These are phyloP conservation scores for Cyclostephanos invisitatus DNA, from an alignment of 108 stramenopile genomes.

Conservation along the genomic window DNA sequence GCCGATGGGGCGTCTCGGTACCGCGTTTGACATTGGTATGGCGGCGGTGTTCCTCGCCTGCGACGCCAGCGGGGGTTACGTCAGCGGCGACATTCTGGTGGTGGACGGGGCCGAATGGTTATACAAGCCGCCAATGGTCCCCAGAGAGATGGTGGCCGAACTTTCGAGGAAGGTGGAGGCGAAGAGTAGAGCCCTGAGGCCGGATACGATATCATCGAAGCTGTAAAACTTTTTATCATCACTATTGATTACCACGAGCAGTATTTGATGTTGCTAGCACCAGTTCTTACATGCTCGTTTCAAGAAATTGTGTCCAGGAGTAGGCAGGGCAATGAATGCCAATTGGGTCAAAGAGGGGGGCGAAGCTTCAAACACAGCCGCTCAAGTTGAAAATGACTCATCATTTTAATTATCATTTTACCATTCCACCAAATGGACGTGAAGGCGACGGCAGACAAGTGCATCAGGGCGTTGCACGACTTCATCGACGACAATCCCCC, in stretches of 20 bases:
- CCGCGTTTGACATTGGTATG: constrained; percentile 77
- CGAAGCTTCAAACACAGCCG: too few relatives aligned
- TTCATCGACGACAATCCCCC: too few relatives aligned
- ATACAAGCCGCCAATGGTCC: constrained; percentile 76
- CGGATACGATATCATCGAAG: constrained; percentile 34
- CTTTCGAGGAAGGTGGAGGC: constrained; percentile 72
- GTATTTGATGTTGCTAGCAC: background rate
- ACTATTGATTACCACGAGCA: background rate
- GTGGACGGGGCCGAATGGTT: constrained; percentile 87
- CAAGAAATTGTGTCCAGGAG: too few relatives aligned
- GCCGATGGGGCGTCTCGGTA: constrained; percentile 78
- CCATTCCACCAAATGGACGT: too few relatives aligned
- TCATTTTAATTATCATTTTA: too few relatives aligned
- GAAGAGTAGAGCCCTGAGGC: constrained; percentile 57
- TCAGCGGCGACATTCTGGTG: constrained; percentile 78
- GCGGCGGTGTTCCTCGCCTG: constrained; percentile 77
- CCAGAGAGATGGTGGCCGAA: constrained; percentile 75
- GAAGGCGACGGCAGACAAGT: too few relatives aligned
- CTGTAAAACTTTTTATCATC: constrained; percentile 15
- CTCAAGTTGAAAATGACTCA: too few relatives aligned
- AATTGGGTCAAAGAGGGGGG: too few relatives aligned
- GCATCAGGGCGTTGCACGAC: too few relatives aligned
- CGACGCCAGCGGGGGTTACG: constrained; percentile 57
- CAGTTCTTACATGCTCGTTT: too few relatives aligned
- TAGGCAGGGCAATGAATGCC: too few relatives aligned